Conservation (phyloP, 495 filamentous ascomycete species). For the Penicillium coffeae region DNA sequence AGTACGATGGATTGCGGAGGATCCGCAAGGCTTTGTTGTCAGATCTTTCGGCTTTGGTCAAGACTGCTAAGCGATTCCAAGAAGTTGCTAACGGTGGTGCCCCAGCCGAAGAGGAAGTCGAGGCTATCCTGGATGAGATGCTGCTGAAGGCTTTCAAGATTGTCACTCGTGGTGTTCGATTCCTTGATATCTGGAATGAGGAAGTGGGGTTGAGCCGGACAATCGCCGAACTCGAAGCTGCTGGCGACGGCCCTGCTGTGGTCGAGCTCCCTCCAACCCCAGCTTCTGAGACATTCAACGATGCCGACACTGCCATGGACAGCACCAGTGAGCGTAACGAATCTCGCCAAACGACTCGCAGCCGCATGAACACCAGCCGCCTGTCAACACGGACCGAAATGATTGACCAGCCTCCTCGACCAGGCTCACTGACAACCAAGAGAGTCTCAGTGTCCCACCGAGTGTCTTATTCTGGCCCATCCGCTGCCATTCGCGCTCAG, state of each 20-base stretch:
- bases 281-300: constrained; percentile 53
- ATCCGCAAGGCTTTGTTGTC: constrained; percentile 82
- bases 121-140: constrained; percentile 84
- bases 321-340: constrained; percentile 29
- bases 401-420: constrained; percentile 26
- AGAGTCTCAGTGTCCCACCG: constrained; percentile 55
- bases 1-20: constrained; percentile 70
- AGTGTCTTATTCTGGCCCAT: constrained; percentile 48
- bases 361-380: constrained; percentile 36
- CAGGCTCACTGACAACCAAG: constrained; percentile 39
- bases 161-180: constrained; percentile 83
- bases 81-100: constrained; percentile 51
- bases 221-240: constrained; percentile 53
- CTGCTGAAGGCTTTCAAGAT: constrained; percentile 90
- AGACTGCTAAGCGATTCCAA: constrained; percentile 77
- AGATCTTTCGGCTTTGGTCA: constrained; percentile 85
- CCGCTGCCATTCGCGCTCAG: constrained; percentile 39
- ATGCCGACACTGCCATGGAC: constrained; percentile 19
- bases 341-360: constrained; percentile 34
- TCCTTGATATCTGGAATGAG: constrained; percentile 86
- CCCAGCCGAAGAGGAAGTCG: constrained; percentile 56
- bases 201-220: constrained; percentile 63
- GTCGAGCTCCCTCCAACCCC: constrained; percentile 65
- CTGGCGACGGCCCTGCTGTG: constrained; percentile 21
- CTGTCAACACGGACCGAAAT: constrained; percentile 38